phyloP scores from a whole-genome alignment of 2,329 filamentous ascomycete genomes.

The Gaeumannomyces tritici region DNA sequence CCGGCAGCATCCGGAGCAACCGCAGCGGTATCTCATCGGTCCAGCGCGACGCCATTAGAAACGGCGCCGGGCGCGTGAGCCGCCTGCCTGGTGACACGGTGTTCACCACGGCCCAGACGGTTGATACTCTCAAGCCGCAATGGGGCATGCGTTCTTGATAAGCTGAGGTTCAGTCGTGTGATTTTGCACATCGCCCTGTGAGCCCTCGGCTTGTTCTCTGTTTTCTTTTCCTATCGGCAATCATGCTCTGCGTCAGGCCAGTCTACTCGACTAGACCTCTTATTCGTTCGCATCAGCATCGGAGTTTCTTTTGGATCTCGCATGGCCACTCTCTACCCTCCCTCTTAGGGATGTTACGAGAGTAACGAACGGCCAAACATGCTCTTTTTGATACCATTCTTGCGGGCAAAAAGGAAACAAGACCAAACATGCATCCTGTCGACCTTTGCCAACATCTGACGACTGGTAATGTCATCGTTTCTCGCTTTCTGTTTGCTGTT shows the following conservation, averaged over 20 bases:
- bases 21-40: slow-evolving; percentile 65
- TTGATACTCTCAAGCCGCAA: slow-evolving; percentile 47
- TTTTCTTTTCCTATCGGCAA: slow-evolving; percentile 1
- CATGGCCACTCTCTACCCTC: neutral
- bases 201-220: neutral
- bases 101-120: slow-evolving; percentile 62
- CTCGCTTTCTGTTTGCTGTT: neutral
- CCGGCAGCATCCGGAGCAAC: slow-evolving; percentile 62
- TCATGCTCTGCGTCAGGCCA: neutral
- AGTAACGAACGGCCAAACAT: neutral
- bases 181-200: neutral
- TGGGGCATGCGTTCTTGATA: slow-evolving; percentile 42
- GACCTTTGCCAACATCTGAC: neutral
- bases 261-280: neutral
- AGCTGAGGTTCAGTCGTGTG: neutral
- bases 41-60: slow-evolving; percentile 63
- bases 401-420: neutral
- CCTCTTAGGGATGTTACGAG: neutral
- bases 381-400: neutral
- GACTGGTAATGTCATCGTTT: neutral
- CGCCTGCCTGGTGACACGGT: slow-evolving; percentile 74
- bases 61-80: slow-evolving; percentile 78
- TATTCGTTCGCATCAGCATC: slow-evolving; percentile 2
- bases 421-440: neutral
- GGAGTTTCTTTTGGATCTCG: slow-evolving; percentile 3